Evolutionary conservation across 2,329 filamentous ascomycete species (phyloP).

Genomic region (Phialocephala sp.): DNA sequence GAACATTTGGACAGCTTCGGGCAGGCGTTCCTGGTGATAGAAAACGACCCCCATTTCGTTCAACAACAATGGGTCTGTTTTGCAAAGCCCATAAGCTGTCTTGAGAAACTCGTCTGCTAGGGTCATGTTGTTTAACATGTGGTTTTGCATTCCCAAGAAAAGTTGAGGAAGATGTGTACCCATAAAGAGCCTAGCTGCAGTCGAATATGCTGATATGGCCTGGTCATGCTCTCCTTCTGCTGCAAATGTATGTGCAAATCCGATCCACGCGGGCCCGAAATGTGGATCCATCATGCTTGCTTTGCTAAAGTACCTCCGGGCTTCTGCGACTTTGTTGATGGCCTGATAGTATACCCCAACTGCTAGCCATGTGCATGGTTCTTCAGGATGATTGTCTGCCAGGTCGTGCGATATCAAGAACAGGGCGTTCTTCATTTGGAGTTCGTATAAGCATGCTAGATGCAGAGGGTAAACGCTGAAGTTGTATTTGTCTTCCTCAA

Average conservation of each 20-base stretch:
- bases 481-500: slow-evolving; percentile 86
- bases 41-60: slow-evolving; percentile 97
- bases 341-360: slow-evolving; percentile 95
- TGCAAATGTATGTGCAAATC: slow-evolving; percentile 97
- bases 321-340: slow-evolving; percentile 89
- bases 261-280: slow-evolving; percentile 97
- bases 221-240: slow-evolving; percentile 98
- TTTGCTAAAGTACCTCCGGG: slow-evolving; percentile 95
- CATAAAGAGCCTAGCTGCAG: slow-evolving; percentile 92
- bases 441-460: slow-evolving; percentile 87
- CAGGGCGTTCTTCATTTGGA: slow-evolving; percentile 83
- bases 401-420: slow-evolving; percentile 93
- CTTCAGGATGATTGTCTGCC: slow-evolving; percentile 87
- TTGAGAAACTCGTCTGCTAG: slow-evolving; percentile 94
- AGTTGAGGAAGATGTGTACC: slow-evolving; percentile 95
- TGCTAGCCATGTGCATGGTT: slow-evolving; percentile 91
- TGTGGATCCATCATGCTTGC: slow-evolving; percentile 97
- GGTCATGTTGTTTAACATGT: slow-evolving; percentile 92
- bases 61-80: slow-evolving; percentile 84
- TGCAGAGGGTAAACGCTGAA: slow-evolving; percentile 90
- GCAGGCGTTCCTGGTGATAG: slow-evolving; percentile 84
- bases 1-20: slow-evolving; percentile 80
- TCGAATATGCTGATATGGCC: slow-evolving; percentile 96
- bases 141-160: slow-evolving; percentile 97
- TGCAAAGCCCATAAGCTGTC: slow-evolving; percentile 82